Evolutionary conservation across 73 alveolate genomes (phyloP).

Genomic region (Paraurostyla sp.): DNA sequence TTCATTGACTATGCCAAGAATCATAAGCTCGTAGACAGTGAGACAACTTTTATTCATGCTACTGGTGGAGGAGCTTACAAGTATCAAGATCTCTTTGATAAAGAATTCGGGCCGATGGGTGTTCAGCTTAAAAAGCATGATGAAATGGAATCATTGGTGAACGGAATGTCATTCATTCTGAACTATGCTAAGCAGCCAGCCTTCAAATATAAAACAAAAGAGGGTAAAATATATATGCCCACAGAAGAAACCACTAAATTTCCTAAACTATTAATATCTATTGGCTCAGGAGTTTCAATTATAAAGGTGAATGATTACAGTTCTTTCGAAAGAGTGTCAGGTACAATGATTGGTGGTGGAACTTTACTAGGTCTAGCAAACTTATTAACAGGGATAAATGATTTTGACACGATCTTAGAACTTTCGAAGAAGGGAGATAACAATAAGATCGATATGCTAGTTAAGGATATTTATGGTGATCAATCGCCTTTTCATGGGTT

Average conservation of each 20-base stretch:
- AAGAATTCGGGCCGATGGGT: constrained; percentile 62
- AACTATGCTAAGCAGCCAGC: constrained; percentile 75
- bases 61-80: constrained; percentile 98
- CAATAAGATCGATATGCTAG: constrained; percentile 84
- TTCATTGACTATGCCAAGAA: constrained; percentile 8
- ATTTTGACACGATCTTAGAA: constrained; percentile 84
- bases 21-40: background rate
- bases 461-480: constrained; percentile 79
- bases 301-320: constrained; percentile 78
- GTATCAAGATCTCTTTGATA: constrained; percentile 67
- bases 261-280: constrained; percentile 86
- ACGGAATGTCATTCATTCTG: constrained; percentile 84
- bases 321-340: constrained; percentile 84
- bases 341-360: constrained; percentile 96
- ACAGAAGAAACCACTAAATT: constrained; percentile 31
- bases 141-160: constrained; percentile 85
- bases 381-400: constrained; percentile 77
- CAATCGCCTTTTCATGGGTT: constrained; percentile 45
- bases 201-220: constrained; percentile 77
- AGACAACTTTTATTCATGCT: constrained; percentile 60
- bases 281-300: constrained; percentile 95
- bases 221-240: constrained; percentile 46
- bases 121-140: constrained; percentile 82
- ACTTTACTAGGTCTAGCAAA: constrained; percentile 91
- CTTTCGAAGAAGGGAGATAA: constrained; percentile 85